Conservation (phyloP, 2,329 filamentous ascomycete species). For the Stenocarpella maydis region DNA sequence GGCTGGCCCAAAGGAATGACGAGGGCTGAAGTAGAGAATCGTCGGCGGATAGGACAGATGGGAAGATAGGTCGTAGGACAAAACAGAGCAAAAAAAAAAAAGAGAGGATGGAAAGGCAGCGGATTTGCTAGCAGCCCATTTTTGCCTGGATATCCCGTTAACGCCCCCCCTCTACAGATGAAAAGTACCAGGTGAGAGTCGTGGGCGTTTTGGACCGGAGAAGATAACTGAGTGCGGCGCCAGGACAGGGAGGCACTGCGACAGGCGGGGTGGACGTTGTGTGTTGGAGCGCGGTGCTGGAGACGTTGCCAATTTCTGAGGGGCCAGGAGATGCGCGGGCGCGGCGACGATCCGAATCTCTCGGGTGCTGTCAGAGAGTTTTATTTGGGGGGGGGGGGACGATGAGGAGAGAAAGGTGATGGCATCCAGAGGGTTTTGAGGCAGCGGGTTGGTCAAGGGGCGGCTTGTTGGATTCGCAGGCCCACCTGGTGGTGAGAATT, state of each 20-base stretch:
- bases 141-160: constrained; percentile 19
- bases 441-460: constrained; percentile 7
- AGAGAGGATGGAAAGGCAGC: constrained; percentile 11
- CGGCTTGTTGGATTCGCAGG: neutral
- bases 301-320: constrained; percentile 7
- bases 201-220: neutral
- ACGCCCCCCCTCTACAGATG: neutral
- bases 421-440: constrained; percentile 1
- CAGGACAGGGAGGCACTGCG: neutral
- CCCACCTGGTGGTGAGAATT: constrained; percentile 19
- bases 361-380: constrained; percentile 20
- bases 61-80: neutral
- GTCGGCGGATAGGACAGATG: neutral
- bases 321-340: constrained; percentile 18
- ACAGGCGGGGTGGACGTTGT: neutral
- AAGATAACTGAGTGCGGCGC: constrained; percentile 2
- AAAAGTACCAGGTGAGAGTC: constrained; percentile 5
- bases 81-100: constrained; percentile 18
- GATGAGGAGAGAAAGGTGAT: constrained; percentile 3
- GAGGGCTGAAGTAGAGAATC: constrained; percentile 12
- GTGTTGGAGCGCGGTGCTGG: constrained; percentile 6
- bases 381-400: neutral
- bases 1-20: constrained; percentile 24
- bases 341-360: constrained; percentile 34
- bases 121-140: constrained; percentile 30